Evolutionary conservation across 192 early-diverging fungal genomes (phyloP), one percentile per base, ranked within the genome.

Genomic region (Linnemannia exigua): DNA sequence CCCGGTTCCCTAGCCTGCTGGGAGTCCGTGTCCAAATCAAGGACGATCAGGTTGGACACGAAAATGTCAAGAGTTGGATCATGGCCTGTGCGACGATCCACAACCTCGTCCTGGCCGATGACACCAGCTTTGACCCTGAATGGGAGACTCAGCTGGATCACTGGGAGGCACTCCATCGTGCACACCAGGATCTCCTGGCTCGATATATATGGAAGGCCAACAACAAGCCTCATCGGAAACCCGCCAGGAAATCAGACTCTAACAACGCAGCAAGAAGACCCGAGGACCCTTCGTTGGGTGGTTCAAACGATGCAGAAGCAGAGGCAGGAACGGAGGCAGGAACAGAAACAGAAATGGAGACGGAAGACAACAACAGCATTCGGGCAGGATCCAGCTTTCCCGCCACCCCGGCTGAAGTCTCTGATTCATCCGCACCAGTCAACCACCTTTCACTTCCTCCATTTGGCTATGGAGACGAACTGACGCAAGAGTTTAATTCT

Each of bases 1-100:
- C 82, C 9, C 71, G 82, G 46, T 84, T 84, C 35, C 82, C 82
- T 44, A 84, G 82, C 66, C 67, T 84, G 14, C n/a, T 84, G n/a
- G 82, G 70, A 19, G n/a, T 84, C 51, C 71, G 82, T 22, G 51
- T 84, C 22, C 82, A 84, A 19, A 14, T 84, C 14, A 84, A 84
- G 67, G 75, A 79, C 35, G 77, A 79, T 8, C n/a, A 37, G 11
- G 66, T 48, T 5, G 75, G 70, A 1, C 67, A 74, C 33, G 76
- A 75, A 19, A 68, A 70, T 67, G 77, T 68, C 17, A 33, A 28
- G 25, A 71, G 67, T 15, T 84, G 82, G 82, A 51, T 84, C 11
- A 12, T 75, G 48, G 82, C 82, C 37, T 84, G 82, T n/a, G 75
- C 79, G 72, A 79, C 76, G 33, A 46, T 84, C 22, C 82, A 79